These are phyloP conservation scores for Aureobasidium vineae DNA, from an alignment of 2,329 filamentous ascomycete species.

Conservation along the genomic window DNA sequence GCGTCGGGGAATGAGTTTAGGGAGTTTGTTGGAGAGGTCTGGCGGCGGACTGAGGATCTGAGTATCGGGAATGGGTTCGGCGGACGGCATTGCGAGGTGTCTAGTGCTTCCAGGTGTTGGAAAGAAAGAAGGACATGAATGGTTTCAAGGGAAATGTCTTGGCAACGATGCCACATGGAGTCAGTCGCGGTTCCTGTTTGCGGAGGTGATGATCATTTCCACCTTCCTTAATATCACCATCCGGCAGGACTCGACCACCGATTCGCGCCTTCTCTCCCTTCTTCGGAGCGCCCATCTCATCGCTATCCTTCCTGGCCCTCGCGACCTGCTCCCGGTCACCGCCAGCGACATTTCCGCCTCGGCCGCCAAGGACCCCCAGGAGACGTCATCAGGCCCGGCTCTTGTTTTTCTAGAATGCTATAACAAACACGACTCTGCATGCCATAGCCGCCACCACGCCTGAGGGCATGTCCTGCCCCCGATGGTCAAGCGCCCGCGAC, in stretches of 20 bases:
- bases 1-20: constrained; percentile 65
- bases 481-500: constrained; percentile 26
- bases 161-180: constrained; percentile 10
- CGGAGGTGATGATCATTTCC: constrained; percentile 11
- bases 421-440: constrained; percentile 21
- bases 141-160: background rate
- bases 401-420: background rate
- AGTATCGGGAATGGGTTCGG: constrained; percentile 90
- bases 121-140: background rate
- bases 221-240: background rate
- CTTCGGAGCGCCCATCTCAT: background rate
- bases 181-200: background rate
- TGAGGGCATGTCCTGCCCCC: constrained; percentile 17
- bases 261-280: background rate
- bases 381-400: constrained; percentile 13
- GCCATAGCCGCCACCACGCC: constrained; percentile 1
- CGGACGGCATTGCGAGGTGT: constrained; percentile 41
- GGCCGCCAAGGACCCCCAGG: background rate
- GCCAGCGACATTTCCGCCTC: background rate
- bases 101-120: background rate
- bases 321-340: background rate
- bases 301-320: background rate
- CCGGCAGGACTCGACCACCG: background rate
- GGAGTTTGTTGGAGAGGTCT: constrained; percentile 58
- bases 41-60: constrained; percentile 35